A percentile compares a stretch with the other conserved stretches of the same genome.
phyloP scores from a whole-genome alignment of 768 basidiomycete genomes.

The Favolaschia claudopus region DNA sequence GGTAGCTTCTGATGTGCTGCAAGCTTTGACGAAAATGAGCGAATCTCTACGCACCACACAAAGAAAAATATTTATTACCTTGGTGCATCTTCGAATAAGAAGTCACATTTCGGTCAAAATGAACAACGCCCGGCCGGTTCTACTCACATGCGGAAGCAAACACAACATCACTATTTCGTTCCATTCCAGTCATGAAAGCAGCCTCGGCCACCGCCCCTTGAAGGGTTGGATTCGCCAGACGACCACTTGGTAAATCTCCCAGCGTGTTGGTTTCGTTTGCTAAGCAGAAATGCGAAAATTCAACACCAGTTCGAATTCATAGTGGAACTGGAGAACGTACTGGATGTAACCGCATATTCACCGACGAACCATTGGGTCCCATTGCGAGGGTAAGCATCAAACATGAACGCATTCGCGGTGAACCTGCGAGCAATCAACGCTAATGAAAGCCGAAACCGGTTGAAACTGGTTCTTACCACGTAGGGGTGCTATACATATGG shows the following conservation, averaged over 20 bases:
- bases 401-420: constrained; percentile 55
- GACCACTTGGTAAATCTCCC: constrained; percentile 36
- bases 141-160: constrained; percentile 56
- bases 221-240: constrained; percentile 41
- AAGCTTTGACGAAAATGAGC: constrained; percentile 27
- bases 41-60: background rate
- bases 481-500: constrained; percentile 59
- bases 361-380: constrained; percentile 64
- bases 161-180: constrained; percentile 65
- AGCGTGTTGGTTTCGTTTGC: constrained; percentile 39
- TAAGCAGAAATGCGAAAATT: constrained; percentile 36
- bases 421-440: constrained; percentile 47
- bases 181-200: constrained; percentile 68
- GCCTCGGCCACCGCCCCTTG: constrained; percentile 59
- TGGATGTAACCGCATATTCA: constrained; percentile 59
- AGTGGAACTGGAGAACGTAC: no score
- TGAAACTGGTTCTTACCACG: constrained; percentile 28
- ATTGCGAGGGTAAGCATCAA: constrained; percentile 59
- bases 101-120: background rate
- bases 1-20: constrained; percentile 44
- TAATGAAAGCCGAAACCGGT: background rate
- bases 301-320: no score
- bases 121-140: background rate
- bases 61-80: constrained; percentile 22
- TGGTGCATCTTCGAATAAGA: constrained; percentile 33